Base-by-base conservation (phyloP, 768 basidiomycete species). In the Cystofilobasidium capitatum region DNA sequence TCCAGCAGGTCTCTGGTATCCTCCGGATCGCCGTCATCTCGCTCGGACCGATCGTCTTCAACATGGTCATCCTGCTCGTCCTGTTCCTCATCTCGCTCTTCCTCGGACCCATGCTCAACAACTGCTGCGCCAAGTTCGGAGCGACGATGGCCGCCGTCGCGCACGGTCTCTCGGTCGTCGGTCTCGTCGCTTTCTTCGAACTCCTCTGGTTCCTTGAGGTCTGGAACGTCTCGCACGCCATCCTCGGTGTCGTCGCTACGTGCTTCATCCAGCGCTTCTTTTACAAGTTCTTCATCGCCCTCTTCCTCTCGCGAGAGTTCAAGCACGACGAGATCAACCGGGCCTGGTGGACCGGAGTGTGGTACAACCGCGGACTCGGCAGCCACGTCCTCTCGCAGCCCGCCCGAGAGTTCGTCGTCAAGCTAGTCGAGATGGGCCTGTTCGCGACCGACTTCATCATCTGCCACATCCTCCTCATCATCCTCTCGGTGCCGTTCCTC, bases 321-420 rank as follows among this genome's bases (percentile, higher is more conserved):
- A 99, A 99, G 80, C 92, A 98, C 76, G 96, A 99, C 76, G 93
- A 98, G 79, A 93, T 91, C 40, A 98, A 98, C 79, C 83, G 91
- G 33, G 93, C 93, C 9, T 99, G 94, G 94, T 99, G 96, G 96
- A 94, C 93, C 37, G 93, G 77, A 73, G 76, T 77, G 4, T 97
- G 96, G 96, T 94, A 92, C 76, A 93, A 93, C 49, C 86, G 92
- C 60, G 91, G 91, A 5, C 83, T 99, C 31, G 93, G 94, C 49
- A 74, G 84, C 6, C 87, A 91, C 76, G 91, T 87, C 49, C 89
- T 94, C 85, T 92, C 91, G n/a, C 96, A 98, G 76, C 94, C 94
- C 61, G 91, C 88, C 35, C 88, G 96, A 75, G 96, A 98, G 81
- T 97, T 91, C 73, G 79, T 97, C 71, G 94, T 98, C 80, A 99